A percentile compares a stretch with the other conserved stretches of the same genome.
phyloP scores from a whole-genome alignment of 768 basidiomycete genomes.

The Mycena vitilis region DNA sequence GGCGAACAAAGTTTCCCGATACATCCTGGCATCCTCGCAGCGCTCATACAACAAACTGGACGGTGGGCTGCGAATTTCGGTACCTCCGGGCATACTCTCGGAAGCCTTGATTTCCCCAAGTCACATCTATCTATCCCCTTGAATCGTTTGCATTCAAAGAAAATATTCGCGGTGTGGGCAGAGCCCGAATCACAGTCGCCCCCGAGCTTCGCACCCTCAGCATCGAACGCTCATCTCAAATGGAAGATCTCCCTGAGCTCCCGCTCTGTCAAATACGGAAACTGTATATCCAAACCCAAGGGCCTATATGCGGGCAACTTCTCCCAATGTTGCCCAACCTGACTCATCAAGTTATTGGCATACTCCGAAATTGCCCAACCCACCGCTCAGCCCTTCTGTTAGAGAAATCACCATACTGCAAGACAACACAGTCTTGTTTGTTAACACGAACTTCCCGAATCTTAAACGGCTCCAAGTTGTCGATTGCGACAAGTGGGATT shows the following conservation, averaged over 20 bases:
- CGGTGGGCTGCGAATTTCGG: background rate
- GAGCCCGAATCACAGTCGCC: background rate
- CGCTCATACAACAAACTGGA: background rate
- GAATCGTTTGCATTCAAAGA: background rate
- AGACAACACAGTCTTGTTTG: background rate
- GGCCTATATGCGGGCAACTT: background rate
- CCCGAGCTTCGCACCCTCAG: background rate
- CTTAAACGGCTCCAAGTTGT: background rate
- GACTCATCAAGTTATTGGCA: background rate
- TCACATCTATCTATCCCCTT: background rate
- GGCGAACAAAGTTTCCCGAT: background rate
- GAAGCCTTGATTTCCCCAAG: background rate
- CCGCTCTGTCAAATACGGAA: background rate
- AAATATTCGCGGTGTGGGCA: background rate
- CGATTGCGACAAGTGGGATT: background rate
- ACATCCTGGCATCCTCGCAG: background rate
- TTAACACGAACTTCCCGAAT: background rate
- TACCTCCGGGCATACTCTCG: background rate
- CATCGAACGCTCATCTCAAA: background rate
- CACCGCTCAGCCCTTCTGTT: background rate
- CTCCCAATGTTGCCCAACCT: background rate
- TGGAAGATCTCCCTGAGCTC: background rate
- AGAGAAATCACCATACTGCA: background rate
- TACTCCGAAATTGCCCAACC: background rate
- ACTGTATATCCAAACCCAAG: background rate